phyloP scores from a whole-genome alignment of 257 asterid species.

The Euphrasia confusa region DNA sequence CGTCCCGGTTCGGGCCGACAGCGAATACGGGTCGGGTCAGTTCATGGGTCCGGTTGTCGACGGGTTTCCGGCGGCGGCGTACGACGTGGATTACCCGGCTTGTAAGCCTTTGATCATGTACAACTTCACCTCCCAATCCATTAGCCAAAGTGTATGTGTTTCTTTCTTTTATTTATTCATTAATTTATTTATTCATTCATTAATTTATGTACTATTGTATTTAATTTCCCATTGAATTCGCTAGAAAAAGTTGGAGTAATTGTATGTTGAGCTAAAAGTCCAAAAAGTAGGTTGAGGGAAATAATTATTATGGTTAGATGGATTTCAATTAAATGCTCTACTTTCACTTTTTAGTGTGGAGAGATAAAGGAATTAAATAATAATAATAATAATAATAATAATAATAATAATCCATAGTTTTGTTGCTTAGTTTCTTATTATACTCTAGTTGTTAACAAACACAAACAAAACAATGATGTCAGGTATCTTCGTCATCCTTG shows the following conservation, averaged over 20 bases:
- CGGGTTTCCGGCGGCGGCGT: conserved; percentile 52
- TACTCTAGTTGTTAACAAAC: too few species aligned
- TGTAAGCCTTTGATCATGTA: conserved; percentile 55
- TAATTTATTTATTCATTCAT: not conserved
- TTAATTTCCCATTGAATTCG: too few species aligned
- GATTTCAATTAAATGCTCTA: conserved; percentile 24
- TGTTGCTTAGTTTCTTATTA: too few species aligned
- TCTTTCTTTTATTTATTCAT: conserved; percentile 2
- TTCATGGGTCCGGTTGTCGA: conserved; percentile 55
- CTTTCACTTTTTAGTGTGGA: not conserved
- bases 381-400: not conserved
- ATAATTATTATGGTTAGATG: not conserved
- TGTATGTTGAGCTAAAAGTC: conserved; percentile 16
- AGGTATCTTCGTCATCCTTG: conserved; percentile 69
- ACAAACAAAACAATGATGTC: not conserved
- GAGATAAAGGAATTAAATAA: not conserved
- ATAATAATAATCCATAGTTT: too few species aligned
- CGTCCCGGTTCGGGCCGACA: conserved; percentile 46
- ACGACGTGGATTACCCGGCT: conserved; percentile 47
- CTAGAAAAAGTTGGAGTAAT: not conserved
- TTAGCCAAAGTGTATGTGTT: conserved; percentile 72
- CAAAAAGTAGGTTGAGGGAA: conserved; percentile 16
- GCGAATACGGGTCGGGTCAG: conserved; percentile 34
- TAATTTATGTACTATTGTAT: too few species aligned
- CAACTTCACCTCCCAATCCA: conserved; percentile 78